Evolutionary conservation across 768 basidiomycete species (phyloP), one percentile per base, ranked within the genome.

Genomic region (Ramaria sp.): DNA sequence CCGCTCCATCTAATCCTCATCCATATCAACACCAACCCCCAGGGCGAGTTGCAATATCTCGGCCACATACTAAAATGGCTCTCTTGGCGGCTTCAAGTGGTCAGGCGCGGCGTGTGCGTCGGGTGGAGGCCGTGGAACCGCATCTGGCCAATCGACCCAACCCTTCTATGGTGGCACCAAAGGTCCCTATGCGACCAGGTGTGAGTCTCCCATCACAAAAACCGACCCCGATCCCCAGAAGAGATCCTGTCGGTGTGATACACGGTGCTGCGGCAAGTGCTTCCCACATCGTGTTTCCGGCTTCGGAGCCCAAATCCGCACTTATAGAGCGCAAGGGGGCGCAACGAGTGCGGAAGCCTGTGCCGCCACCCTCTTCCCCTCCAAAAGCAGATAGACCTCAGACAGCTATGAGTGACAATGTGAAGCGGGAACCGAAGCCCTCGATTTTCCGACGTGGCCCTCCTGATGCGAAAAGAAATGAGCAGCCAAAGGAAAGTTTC

Each of bases 401-500:
- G n/a, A 39, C 27, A 15, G 32, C 44, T 8, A 47, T 20, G 42
- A 22, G 15, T 25, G 24, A 27, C 27, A 34, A 12, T 32, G 28
- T 24, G 34, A 44, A 43, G 24, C 27, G 43, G 24, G 43, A 55
- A 25, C 7, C 16, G 12, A 55, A 55, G 9, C 53, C 53, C 28
- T 55, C 53, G 8, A 24, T 55, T 25, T 55, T 55, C 24, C 39
- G 53, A 7, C 53, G 44, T 47, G 53, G 42, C 34, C 43, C 28
- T 30, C 18, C 32, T 20, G 24, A 10, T n/a, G 39, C 41, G 7
- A 55, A 36, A 22, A 20, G 32, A 25, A 24, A 10, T 5, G 20
- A 44, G 43, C 30, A 44, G 30, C 10, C 24, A 27, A 55, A 47
- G 20, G 28, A 44, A 32, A 43, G 44, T 2, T 45, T 28, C 20